phyloP scores from a whole-genome alignment of 768 basidiomycete genomes.

The Sistotremastrum suecicum region DNA sequence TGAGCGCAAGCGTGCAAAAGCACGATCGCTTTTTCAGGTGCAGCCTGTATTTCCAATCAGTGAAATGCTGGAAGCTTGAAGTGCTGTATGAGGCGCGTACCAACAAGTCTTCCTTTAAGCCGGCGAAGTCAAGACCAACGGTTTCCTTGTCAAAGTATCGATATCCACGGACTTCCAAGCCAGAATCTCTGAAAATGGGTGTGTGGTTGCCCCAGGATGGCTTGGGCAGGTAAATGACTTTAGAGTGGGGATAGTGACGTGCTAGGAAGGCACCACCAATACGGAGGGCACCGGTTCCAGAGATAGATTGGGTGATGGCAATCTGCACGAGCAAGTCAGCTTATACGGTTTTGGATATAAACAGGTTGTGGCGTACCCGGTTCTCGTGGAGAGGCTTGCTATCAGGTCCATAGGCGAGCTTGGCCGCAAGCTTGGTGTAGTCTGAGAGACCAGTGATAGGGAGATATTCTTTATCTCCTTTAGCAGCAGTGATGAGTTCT shows the following conservation, averaged over 20 bases:
- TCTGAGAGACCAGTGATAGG: conserved; percentile 84
- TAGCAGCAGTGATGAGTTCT: conserved; percentile 45
- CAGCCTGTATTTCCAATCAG: conserved; percentile 25
- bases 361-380: conserved; percentile 35
- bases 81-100: conserved; percentile 24
- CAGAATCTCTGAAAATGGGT: conserved; percentile 86
- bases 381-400: conserved; percentile 58
- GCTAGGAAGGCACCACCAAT: conserved; percentile 89
- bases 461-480: conserved; percentile 89
- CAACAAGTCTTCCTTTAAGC: conserved; percentile 76
- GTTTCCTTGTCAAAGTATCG: conserved; percentile 90
- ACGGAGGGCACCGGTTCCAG: conserved; percentile 93
- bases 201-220: conserved; percentile 99
- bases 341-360: neutral
- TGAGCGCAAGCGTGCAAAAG: conserved; percentile 95
- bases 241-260: conserved; percentile 75
- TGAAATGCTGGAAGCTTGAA: neutral
- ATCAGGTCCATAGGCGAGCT: conserved; percentile 83
- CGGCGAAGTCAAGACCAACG: conserved; percentile 84
- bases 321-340: conserved; percentile 30
- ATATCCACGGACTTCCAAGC: conserved; percentile 84
- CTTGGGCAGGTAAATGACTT: conserved; percentile 78
- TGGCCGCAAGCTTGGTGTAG: conserved; percentile 76
- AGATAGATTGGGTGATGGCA: conserved; percentile 85
- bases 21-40: conserved; percentile 70